A percentile compares a stretch with the other conserved stretches of the same genome.
Conservation (phyloP, 768 basidiomycete genomes). For the Boletus barrowsii region DNA sequence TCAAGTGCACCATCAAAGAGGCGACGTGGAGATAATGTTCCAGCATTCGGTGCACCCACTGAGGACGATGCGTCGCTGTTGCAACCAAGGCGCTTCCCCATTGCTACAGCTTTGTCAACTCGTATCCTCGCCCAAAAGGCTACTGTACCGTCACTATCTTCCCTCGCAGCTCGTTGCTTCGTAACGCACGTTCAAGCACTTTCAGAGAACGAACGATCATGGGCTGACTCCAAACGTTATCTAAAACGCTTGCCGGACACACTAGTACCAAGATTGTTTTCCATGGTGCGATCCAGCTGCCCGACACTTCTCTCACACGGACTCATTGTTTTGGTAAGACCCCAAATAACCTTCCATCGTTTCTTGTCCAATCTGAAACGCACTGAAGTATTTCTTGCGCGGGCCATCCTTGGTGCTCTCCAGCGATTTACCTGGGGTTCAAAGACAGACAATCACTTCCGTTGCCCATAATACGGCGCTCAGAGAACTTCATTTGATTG, state of each 20-base stretch:
- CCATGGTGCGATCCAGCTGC: constrained; percentile 45
- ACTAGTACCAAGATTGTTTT: constrained; percentile 49
- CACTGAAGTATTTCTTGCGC: constrained; percentile 53
- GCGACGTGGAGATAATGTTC: constrained; percentile 10
- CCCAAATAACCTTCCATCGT: background rate
- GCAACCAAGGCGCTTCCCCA: constrained; percentile 39
- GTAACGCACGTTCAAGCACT: constrained; percentile 42
- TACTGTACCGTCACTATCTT: constrained; percentile 43
- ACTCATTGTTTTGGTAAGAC: constrained; percentile 52
- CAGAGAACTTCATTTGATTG: constrained; percentile 47
- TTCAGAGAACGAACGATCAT: constrained; percentile 35
- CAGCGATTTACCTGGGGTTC: constrained; percentile 51
- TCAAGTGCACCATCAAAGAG: constrained; percentile 12
- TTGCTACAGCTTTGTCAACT: constrained; percentile 50
- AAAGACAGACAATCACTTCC: constrained; percentile 45
- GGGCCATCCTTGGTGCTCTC: constrained; percentile 49
- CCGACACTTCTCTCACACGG: constrained; percentile 52
- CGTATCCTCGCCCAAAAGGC: constrained; percentile 34
- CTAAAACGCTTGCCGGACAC: constrained; percentile 51
- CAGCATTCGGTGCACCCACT: constrained; percentile 42
- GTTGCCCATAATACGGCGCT: constrained; percentile 35
- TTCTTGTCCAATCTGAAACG: background rate
- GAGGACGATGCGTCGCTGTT: constrained; percentile 41
- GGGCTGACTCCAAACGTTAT: constrained; percentile 39
- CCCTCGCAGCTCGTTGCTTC: constrained; percentile 51